A percentile compares a stretch with the other conserved stretches of the same genome.
Conservation (phyloP, 805 yeast species). For the Sugiyamaella qingdaonensis region DNA sequence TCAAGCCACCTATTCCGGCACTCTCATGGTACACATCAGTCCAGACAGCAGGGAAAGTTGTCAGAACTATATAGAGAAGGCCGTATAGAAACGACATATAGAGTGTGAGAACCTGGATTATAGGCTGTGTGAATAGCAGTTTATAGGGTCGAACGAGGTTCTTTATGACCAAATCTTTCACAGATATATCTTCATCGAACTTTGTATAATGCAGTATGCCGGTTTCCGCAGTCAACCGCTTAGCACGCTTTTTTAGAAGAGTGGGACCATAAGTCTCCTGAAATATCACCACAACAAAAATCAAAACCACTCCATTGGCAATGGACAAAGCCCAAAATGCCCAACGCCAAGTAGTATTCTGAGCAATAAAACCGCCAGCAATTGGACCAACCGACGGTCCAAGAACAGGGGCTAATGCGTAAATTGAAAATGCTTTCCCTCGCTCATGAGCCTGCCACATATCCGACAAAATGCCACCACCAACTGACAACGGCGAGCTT, state of each 20-base stretch:
- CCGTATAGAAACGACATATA: constrained; percentile 65
- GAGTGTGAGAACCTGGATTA: constrained; percentile 57
- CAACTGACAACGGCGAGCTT: constrained; percentile 61
- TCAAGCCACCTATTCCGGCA: constrained; percentile 50
- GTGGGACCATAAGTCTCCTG: constrained; percentile 60
- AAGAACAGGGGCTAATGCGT: constrained; percentile 54
- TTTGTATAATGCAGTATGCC: constrained; percentile 52
- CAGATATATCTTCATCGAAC: constrained; percentile 41
- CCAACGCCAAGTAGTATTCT: constrained; percentile 57
- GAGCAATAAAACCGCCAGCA: constrained; percentile 52
- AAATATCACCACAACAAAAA: constrained; percentile 41
- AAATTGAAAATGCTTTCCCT: constrained; percentile 52
- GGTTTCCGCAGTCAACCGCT: constrained; percentile 44
- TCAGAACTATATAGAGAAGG: constrained; percentile 56
- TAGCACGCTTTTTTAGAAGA: constrained; percentile 44
- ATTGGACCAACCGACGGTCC: constrained; percentile 51
- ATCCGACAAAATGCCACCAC: constrained; percentile 65
- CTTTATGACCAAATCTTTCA: constrained; percentile 24
- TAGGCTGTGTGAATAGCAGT: constrained; percentile 53
- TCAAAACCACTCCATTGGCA: constrained; percentile 45
- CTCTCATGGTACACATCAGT: constrained; percentile 43
- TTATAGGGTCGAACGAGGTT: constrained; percentile 54
- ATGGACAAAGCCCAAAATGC: constrained; percentile 54
- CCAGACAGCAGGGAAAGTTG: constrained; percentile 55
- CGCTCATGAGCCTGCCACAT: constrained; percentile 49